A percentile compares a stretch with the other conserved stretches of the same genome.
Evolutionary conservation across 768 basidiomycete genomes (phyloP).

Genomic region (Suillus ampliporus): DNA sequence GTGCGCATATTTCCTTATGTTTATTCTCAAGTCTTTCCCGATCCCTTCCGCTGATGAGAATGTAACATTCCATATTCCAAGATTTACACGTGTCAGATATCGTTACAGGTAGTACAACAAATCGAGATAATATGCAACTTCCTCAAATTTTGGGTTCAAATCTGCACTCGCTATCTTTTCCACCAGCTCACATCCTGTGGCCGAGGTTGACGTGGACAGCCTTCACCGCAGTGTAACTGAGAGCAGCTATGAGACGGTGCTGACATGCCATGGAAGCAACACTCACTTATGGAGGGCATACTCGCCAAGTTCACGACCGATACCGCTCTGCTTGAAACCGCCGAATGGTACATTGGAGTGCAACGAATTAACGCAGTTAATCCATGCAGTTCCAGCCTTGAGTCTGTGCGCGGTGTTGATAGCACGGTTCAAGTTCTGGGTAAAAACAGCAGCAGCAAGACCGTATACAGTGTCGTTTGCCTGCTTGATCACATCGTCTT

Average conservation of each 20-base stretch:
- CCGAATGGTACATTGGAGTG: conserved; percentile 70
- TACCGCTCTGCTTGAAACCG: conserved; percentile 84
- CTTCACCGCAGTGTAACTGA: conserved; percentile 63
- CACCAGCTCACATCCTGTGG: conserved; percentile 21
- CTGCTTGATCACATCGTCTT: conserved; percentile 65
- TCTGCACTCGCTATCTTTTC: background rate
- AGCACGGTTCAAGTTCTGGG: conserved; percentile 76
- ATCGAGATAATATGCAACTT: background rate
- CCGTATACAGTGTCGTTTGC: conserved; percentile 92
- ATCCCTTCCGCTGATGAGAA: background rate
- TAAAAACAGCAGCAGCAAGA: conserved; percentile 87
- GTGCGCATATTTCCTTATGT: background rate
- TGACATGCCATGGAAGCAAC: background rate
- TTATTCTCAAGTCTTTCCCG: background rate
- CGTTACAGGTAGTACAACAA: background rate
- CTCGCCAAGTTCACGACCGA: conserved; percentile 81
- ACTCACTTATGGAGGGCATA: conserved; percentile 63
- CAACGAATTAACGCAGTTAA: conserved; percentile 43
- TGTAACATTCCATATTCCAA: background rate
- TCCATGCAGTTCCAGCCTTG: conserved; percentile 84
- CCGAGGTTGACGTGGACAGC: conserved; percentile 64
- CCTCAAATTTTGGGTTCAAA: too few relatives aligned
- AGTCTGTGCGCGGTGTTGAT: conserved; percentile 74
- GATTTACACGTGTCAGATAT: background rate
- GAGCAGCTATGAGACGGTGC: background rate